These are phyloP conservation scores for Fusarium bactridioides DNA, from an alignment of 2,329 filamentous ascomycete genomes.

Conservation along the genomic window DNA sequence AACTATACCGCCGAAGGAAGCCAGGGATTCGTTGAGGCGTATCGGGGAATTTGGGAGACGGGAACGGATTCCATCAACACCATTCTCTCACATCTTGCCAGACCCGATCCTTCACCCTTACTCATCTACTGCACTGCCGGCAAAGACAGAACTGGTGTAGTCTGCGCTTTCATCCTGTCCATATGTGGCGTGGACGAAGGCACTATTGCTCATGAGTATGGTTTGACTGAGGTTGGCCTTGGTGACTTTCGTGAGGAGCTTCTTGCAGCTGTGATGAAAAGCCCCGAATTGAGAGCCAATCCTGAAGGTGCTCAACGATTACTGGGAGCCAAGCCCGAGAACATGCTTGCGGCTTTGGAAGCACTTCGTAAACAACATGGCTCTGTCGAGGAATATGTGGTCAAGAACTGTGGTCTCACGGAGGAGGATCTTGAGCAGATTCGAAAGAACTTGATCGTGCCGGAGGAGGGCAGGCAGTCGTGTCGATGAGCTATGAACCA, in stretches of 20 bases:
- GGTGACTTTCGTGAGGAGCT: slow-evolving; percentile 60
- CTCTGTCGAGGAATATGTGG: slow-evolving; percentile 69
- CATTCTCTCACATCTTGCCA: slow-evolving; percentile 64
- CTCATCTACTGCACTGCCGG: slow-evolving; percentile 79
- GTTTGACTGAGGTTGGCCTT: slow-evolving; percentile 70
- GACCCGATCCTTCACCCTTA: slow-evolving; percentile 55
- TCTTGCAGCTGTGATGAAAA: slow-evolving; percentile 57
- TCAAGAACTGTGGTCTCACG: slow-evolving; percentile 64
- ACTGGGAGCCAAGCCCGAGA: slow-evolving; percentile 56
- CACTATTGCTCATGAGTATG: slow-evolving; percentile 72
- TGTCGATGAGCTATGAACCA: not conserved
- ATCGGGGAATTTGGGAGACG: slow-evolving; percentile 65
- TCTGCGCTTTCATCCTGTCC: slow-evolving; percentile 70
- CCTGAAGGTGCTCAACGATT: slow-evolving; percentile 54
- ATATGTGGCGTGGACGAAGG: slow-evolving; percentile 69
- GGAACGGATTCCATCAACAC: slow-evolving; percentile 60
- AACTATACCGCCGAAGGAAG: slow-evolving; percentile 65
- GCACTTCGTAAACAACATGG: slow-evolving; percentile 69
- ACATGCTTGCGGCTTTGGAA: slow-evolving; percentile 58
- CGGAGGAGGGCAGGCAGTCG: slow-evolving; percentile 35
- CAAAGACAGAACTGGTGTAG: slow-evolving; percentile 78
- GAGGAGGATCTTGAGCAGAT: slow-evolving; percentile 63
- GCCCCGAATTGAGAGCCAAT: slow-evolving; percentile 59
- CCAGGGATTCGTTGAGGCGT: slow-evolving; percentile 70
- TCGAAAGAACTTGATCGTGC: slow-evolving; percentile 57